phyloP scores from a whole-genome alignment of 2,329 filamentous ascomycete species.

The Microsporum audouinii region DNA sequence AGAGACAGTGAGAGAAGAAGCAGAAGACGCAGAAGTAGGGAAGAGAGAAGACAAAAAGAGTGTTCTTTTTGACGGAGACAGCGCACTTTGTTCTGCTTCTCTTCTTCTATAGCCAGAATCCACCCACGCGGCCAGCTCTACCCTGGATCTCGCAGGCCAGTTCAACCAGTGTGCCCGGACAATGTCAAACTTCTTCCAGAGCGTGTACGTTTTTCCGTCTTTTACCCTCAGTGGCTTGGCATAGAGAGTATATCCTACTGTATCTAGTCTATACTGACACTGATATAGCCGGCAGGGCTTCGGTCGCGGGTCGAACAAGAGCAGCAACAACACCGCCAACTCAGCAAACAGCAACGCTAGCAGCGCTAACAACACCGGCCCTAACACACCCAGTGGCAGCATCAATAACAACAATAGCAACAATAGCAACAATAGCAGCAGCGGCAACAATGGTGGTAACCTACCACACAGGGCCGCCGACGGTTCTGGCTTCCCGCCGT shows the following conservation, averaged over 20 bases:
- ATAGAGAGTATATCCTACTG: neutral
- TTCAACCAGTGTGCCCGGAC: slow-evolving; percentile 12
- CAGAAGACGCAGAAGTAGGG: neutral
- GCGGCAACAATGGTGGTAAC: neutral
- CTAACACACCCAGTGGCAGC: neutral
- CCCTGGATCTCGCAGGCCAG: neutral
- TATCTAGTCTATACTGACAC: neutral
- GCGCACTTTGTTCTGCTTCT: neutral
- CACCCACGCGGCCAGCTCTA: neutral
- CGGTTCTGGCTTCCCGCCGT: neutral
- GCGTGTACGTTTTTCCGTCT: slow-evolving; percentile 33
- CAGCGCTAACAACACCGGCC: neutral
- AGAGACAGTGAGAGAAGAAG: neutral
- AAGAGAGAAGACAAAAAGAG: neutral
- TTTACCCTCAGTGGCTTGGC: too few species aligned
- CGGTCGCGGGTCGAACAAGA: slow-evolving; percentile 37
- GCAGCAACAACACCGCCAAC: slow-evolving; percentile 3
- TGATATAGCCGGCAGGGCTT: slow-evolving; percentile 38
- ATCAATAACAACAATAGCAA: neutral
- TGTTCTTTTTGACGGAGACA: neutral
- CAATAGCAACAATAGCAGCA: neutral
- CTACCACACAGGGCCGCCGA: neutral
- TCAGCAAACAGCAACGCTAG: neutral
- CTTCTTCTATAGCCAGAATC: neutral
- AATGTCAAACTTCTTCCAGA: slow-evolving; percentile 41